Evolutionary conservation across 331 rosid genomes (phyloP), one percentile per base, ranked within the genome.

Genomic region (Erythrophleum ivorense): DNA sequence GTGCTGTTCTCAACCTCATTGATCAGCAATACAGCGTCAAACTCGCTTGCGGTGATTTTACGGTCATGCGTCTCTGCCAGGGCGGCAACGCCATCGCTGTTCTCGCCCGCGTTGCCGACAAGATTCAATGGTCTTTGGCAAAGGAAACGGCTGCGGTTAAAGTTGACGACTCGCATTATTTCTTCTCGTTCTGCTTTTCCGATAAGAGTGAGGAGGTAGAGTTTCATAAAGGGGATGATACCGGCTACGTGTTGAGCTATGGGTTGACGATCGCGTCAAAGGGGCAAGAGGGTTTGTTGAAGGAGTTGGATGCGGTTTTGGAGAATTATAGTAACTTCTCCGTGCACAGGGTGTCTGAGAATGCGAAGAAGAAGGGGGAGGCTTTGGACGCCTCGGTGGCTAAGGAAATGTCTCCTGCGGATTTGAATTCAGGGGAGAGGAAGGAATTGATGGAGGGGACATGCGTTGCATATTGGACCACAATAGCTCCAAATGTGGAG

Each of bases 401-500:
- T 0, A 77, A 65, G 87, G 92, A 90, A 86, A 64, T 86, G 10
- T 90, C 97, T 15, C 94, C 98, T 6, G 90, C 50, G 59, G 97
- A 93, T 75, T 65, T 95, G 91, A 87, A 70, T 38, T 80, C 89
- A 36, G 88, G 31, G 87, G 88, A 87, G 88, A 91, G 86, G 78
- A 92, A 89, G 87, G 90, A 92, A 65, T 45, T 87, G 77, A 88
- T 95, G 89, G 93, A 89, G 82, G 90, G 84, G 72, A 76, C 82
- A n/a, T 89, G 90, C 18, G 97, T 94, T 1, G 99, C 94, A 2
- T 95, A 93, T 69, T 95, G 99, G 99, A 95, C 99, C 2, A 93
- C 99, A 5, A 71, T 95, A 78, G 99, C 99, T 34, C 99, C 99
- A 2, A 95, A 95, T 75, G 99, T 95, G 84, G 98, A 93, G 85